Percentiles rank a stretch among this genome's conserved stretches.
These are phyloP conservation scores for Phalaenopsis equestris DNA, from an alignment of 106 monocot genomes.

Conservation along the genomic window DNA sequence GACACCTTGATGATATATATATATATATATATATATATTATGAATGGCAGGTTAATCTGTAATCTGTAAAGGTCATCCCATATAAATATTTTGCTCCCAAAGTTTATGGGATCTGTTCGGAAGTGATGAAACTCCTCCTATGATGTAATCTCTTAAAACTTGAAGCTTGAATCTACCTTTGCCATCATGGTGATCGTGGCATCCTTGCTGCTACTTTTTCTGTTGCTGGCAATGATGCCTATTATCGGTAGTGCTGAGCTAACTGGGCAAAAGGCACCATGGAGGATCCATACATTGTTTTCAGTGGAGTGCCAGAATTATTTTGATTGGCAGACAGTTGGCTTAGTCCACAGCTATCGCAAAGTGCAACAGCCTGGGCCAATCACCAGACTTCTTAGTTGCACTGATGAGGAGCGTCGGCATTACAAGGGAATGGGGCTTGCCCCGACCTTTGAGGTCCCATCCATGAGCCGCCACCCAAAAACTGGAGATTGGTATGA, in stretches of 20 bases:
- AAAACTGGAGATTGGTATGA: conserved; percentile 83
- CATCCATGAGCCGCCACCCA: conserved; percentile 90
- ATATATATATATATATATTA: neutral
- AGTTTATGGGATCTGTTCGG: neutral
- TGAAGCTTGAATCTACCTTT: neutral
- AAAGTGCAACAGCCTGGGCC: conserved; percentile 88
- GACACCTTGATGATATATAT: neutral
- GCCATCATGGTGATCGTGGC: neutral
- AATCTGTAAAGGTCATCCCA: too few relatives aligned
- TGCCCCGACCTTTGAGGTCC: conserved; percentile 86
- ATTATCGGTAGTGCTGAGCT: neutral
- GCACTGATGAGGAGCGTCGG: conserved; percentile 61
- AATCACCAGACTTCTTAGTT: conserved; percentile 88
- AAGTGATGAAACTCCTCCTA: neutral
- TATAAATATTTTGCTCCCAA: neutral
- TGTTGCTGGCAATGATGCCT: neutral
- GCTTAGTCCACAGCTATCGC: conserved; percentile 73
- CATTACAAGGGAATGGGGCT: conserved; percentile 66
- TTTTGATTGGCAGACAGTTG: conserved; percentile 99
- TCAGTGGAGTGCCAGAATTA: conserved; percentile 95
- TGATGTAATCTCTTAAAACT: neutral
- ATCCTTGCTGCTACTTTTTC: neutral
- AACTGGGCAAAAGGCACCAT: conserved; percentile 30
- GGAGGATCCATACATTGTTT: conserved; percentile 91
- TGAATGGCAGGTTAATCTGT: neutral